Evolutionary conservation across 2,329 filamentous ascomycete genomes (phyloP).

Genomic region (Coniella vitis): DNA sequence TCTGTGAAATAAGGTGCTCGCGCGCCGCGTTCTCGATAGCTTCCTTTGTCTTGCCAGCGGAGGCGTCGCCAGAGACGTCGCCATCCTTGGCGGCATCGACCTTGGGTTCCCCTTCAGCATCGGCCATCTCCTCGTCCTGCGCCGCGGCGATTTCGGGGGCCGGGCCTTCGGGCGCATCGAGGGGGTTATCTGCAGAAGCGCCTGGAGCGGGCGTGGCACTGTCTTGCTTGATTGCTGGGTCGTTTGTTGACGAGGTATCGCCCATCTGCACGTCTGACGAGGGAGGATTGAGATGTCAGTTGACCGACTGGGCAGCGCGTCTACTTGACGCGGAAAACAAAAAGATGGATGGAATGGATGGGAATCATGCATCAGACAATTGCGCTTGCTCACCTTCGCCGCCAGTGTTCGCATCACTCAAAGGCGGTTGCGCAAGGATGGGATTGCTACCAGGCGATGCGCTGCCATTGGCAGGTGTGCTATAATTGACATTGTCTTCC

Average conservation of each 20-base stretch:
- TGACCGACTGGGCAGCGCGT: neutral
- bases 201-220: conserved; percentile 51
- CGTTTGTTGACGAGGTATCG: conserved; percentile 36
- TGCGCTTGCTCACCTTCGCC: conserved; percentile 37
- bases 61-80: conserved; percentile 42
- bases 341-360: neutral
- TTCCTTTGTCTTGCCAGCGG: conserved; percentile 61
- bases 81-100: conserved; percentile 34
- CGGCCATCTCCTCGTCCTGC: conserved; percentile 78
- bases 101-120: conserved; percentile 37
- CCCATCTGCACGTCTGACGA: conserved; percentile 57
- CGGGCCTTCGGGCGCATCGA: conserved; percentile 61
- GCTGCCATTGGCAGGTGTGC: conserved; percentile 49
- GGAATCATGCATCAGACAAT: neutral
- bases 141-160: conserved; percentile 53
- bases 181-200: conserved; percentile 51
- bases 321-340: neutral
- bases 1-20: conserved; percentile 86
- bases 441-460: conserved; percentile 51
- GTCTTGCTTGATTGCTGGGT: conserved; percentile 53
- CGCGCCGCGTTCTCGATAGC: conserved; percentile 79
- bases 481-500: conserved; percentile 48
- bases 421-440: conserved; percentile 47
- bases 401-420: conserved; percentile 34
- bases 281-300: neutral